Base-by-base conservation (phyloP, 768 basidiomycete species). In the Rubroboletus pulcherrimus region DNA sequence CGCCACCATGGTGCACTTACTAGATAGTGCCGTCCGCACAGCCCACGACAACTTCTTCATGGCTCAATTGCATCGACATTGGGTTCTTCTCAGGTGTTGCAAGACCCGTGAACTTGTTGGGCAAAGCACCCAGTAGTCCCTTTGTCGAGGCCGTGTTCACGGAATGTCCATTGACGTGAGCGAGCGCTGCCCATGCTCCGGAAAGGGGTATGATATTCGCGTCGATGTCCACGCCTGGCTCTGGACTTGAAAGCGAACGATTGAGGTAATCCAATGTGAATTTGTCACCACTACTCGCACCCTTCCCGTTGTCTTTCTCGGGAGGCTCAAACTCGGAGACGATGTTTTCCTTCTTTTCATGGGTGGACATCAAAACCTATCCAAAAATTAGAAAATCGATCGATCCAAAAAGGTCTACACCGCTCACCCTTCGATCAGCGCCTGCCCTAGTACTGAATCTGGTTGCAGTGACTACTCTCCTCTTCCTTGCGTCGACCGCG, bases 1-100 rank as follows among this genome's bases (percentile, higher is more conserved):
- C 21, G 29, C 37, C 37, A 50, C 1, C 4, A 12, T 3, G 9
- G 40, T 4, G 48, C 14, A 77, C 90, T 74, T 59, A 93, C 91
- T 93, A 93, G 62, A 93, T 93, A 4, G 89, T 91, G 14, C 91
- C 91, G 70, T 93, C 91, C 29, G 90, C 90, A 75, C 91, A 93
- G 0, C 91, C 91, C 30, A 94, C 89, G 17, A 93, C 91, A 1
- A 94, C 87, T 66, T 93, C 91, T 65, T 94, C 92, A 61, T 93
- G 89, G 62, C 88, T 92, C 63, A 95, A 70, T 60, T 91, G 91
- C 86, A 96, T 89, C 58, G 89, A 89, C 93, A 93, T 93, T 8
- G 93, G 93, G 63, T 95, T 93, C 81, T 93, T 91, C 72, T 89
- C 93, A 2, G 93, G 91, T 24, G 83, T 89, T 31, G 91, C 88